Base-by-base conservation (phyloP, 2,329 filamentous ascomycete species). In the Pleoardoris graminearum region DNA sequence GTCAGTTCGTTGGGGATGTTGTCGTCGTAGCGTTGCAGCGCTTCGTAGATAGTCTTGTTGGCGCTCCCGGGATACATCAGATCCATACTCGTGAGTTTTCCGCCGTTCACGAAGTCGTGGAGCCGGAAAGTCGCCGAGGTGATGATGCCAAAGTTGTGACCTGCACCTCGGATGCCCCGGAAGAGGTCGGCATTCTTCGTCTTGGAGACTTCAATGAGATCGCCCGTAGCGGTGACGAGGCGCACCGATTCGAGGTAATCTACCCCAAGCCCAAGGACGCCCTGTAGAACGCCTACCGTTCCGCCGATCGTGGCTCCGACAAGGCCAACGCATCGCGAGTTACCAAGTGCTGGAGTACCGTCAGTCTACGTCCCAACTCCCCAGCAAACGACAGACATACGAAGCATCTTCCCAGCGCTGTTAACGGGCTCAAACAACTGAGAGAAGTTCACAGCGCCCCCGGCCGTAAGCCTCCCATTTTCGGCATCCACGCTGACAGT, bases 241-340 rank as follows among this genome's bases (percentile, higher is more conserved):
- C 44, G 19, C 5, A 55, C 53, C 2, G 48, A 52, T 5, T 54
- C 12, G 11, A 65, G 38, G 4, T 49, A 36, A 29, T 65, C 62
- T 1, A 50, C 25, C 1, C 59, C 45, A 10, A 59, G 8, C 5
- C 62, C 62, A 38, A 82, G 70, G n/a, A 72, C 64, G 0, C 80
- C 78, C 23, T 75, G 77, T 19, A 84, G 69, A 65, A 77, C 76
- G 1, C 83, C 81, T 53, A 81, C 80, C 0, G 82, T 82, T 17
- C 81, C 82, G 2, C 81, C 81, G 3, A 85, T 72, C 0, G 79
- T 79, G 7, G 84, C 71, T 0, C 80, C 83, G 1, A 81, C 81
- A 7, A 85, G 78, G 4, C 84, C 82, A 43, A 37, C 30, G 10
- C 30, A 37, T 17, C 16, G 22, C 8, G 11, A 22, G 1, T 17